Base-by-base conservation (phyloP, 2,329 filamentous ascomycete species). In the Epicoccum nigrum region DNA sequence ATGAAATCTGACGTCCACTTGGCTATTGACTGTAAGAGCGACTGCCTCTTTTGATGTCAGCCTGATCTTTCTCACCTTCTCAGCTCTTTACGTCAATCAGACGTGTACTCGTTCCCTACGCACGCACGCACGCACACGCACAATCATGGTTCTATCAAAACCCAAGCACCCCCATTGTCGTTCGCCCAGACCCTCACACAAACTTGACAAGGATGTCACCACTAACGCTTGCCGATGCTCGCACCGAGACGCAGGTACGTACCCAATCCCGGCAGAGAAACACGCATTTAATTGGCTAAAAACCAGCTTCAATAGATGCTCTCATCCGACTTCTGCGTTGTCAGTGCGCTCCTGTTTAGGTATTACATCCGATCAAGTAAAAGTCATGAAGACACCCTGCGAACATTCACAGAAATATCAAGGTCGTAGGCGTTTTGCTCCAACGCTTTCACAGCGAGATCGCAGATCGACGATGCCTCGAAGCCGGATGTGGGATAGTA, bases 161-260 rank as follows among this genome's bases (percentile, higher is more conserved):
- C n/a, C n/a, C n/a, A n/a, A n/a, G n/a, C n/a, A n/a, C n/a, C n/a
- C n/a, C n/a, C n/a, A n/a, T n/a, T n/a, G n/a, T 27, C 23, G 23
- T 11, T 27, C 23, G 35, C 46, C 35, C 23, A 31, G 35, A 45
- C 37, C 4, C 20, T 16, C 8, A 13, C 25, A 27, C n/a, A n/a
- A n/a, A n/a, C n/a, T n/a, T n/a, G n/a, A n/a, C n/a, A n/a, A n/a
- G n/a, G n/a, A n/a, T n/a, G n/a, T n/a, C n/a, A n/a, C n/a, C n/a
- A n/a, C 37, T 42, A 45, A 27, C 6, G 19, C 4, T 9, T 12
- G 13, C 42, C 23, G 7, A 19, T 4, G 27, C 40, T 39, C 31
- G 45, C 27, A 45, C 35, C 33, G 28, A 51, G 50, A 51, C 33
- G 54, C 46, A 57, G 46, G 54, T 57, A 57, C 54, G 50, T 56